Base-by-base conservation (phyloP, 2,329 filamentous ascomycete species). In the Aspergillus fumigatus region DNA sequence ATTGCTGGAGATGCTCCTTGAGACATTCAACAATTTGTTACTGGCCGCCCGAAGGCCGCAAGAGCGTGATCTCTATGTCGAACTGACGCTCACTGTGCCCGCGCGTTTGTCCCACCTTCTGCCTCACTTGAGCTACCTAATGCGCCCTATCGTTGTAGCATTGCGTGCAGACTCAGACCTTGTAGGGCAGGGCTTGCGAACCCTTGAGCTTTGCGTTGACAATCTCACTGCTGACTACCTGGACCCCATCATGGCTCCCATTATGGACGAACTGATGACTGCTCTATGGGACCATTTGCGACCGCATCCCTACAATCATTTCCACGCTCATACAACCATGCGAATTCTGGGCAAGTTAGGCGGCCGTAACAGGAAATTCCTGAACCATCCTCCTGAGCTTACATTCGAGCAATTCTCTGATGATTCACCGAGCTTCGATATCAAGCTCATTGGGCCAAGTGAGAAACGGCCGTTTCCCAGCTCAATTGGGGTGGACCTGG, bases 211-310 rank as follows among this genome's bases (percentile, higher is more conserved):
- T 1, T 99, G 94, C 67, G 94, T 99, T 19, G 94, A 99, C 62
- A 99, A 99, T 65, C 82, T 99, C 0, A 99, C 95, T 0, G 93
- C 94, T 0, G 94, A 99, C 68, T 99, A 99, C 69, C 79, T 99
- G 14, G 94, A 99, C 66, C 95, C 94, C 0, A 97, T 99, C 67
- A 99, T 99, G 93, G 91, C 93, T 2, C 95, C 94, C 0, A 95
- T 97, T 26, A 97, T 99, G 73, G 93, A 99, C 66, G 94, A 99
- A 70, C 80, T 99, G 48, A 99, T 99, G 94, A 94, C 92, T 49
- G 93, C 93, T 1, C 81, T 99, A 1, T 99, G 96, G 82, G 92
- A 97, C 61, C 95, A 99, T 72, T 82, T 99, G 45, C 89, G 89
- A 66, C 95, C 94, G 7, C 88, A 92, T 60, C 94, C 94, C 0